Evolutionary conservation across 73 alveolate species (phyloP).

Genomic region (Paramecium caudatum): DNA sequence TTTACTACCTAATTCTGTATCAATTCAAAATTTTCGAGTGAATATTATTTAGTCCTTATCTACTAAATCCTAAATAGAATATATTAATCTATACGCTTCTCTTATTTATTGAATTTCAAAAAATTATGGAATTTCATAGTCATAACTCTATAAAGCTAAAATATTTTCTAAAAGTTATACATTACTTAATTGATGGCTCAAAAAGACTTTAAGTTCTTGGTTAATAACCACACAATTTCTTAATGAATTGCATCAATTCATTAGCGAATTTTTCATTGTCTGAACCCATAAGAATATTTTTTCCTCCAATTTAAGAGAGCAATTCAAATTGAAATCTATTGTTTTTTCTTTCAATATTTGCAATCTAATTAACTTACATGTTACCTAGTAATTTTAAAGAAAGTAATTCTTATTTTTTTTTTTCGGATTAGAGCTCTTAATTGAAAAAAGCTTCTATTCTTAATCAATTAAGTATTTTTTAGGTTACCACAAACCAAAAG

Average conservation of each 20-base stretch:
- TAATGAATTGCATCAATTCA: neutral
- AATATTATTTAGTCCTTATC: neutral
- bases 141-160: too few species aligned
- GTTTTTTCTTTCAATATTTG: conserved; percentile 24
- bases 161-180: too few species aligned
- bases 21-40: neutral
- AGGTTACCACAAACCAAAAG: conserved; percentile 54
- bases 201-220: neutral
- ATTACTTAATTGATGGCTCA: too few species aligned
- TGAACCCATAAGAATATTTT: conserved; percentile 55
- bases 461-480: conserved; percentile 3
- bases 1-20: neutral
- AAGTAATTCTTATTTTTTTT: conserved; percentile 14
- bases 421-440: conserved; percentile 32
- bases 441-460: conserved; percentile 39
- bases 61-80: neutral
- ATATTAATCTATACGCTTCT: neutral
- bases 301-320: neutral
- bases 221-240: conserved; percentile 35
- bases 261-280: conserved; percentile 16
- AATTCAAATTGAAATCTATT: conserved; percentile 58
- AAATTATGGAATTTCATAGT: conserved; percentile 22
- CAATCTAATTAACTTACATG: neutral
- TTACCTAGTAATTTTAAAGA: conserved; percentile 39
- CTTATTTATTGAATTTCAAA: conserved; percentile 21